phyloP scores from a whole-genome alignment of 1,139 yeast genomes.

The Neolecta irregularis region DNA sequence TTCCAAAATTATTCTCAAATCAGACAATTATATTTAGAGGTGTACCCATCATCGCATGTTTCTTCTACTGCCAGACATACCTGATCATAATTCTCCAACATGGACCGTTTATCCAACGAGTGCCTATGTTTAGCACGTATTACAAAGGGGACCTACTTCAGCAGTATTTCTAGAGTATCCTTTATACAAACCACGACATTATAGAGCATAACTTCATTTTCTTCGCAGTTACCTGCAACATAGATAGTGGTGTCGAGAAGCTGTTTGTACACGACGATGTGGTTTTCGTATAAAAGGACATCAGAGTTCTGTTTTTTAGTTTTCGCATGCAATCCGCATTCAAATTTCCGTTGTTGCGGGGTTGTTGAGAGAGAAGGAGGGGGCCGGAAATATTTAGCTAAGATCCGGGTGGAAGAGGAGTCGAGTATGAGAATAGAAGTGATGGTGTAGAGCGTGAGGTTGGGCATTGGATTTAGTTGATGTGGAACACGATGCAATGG shows the following conservation, averaged over 20 bases:
- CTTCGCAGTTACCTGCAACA: conserved; percentile 57
- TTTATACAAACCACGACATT: conserved; percentile 63
- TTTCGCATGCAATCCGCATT: conserved; percentile 52
- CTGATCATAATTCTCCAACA: conserved; percentile 74
- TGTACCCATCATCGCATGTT: conserved; percentile 53
- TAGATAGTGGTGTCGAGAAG: conserved; percentile 56
- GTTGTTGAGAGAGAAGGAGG: conserved; percentile 35
- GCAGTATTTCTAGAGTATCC: conserved; percentile 65
- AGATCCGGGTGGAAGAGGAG: conserved; percentile 62
- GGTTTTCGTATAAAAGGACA: conserved; percentile 62
- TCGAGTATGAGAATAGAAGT: conserved; percentile 69
- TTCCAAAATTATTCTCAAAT: conserved; percentile 65
- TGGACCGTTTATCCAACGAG: conserved; percentile 51
- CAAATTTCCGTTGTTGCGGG: conserved; percentile 64
- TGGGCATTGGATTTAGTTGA: too few relatives aligned
- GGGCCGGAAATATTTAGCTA: conserved; percentile 67
- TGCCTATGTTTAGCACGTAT: not conserved
- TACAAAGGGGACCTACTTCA: conserved; percentile 26
- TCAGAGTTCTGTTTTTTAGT: conserved; percentile 71
- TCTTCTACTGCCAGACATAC: conserved; percentile 80
- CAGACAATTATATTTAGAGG: not conserved
- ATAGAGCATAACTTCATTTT: conserved; percentile 72
- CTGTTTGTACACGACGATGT: conserved; percentile 70
- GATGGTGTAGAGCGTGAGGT: conserved; percentile 43
- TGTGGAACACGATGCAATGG: too few relatives aligned